phyloP scores from a whole-genome alignment of 2,329 filamentous ascomycete species.

The Fonsecaea multimorphosa region DNA sequence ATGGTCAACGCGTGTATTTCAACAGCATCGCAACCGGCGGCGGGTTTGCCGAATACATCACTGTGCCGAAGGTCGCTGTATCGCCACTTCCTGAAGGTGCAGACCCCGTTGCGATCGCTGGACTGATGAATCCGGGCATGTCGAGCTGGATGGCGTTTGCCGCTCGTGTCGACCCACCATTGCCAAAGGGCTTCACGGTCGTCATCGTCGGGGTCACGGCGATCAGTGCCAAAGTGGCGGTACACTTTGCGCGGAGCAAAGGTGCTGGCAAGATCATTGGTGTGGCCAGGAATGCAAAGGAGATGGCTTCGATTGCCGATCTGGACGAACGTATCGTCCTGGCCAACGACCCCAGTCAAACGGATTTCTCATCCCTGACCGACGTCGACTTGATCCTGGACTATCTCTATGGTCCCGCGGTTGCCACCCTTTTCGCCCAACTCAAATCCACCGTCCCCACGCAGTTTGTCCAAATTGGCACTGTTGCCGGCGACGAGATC shows the following conservation, averaged over 20 bases:
- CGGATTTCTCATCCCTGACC: conserved; percentile 50
- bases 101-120: conserved; percentile 58
- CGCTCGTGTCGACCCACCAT: conserved; percentile 46
- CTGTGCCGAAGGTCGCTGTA: conserved; percentile 50
- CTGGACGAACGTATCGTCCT: conserved; percentile 58
- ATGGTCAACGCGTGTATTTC: conserved; percentile 60
- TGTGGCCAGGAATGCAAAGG: conserved; percentile 55
- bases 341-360: conserved; percentile 45
- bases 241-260: conserved; percentile 55
- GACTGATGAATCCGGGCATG: conserved; percentile 61
- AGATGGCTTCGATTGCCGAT: conserved; percentile 49
- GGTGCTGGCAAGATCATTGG: conserved; percentile 61
- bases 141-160: conserved; percentile 64
- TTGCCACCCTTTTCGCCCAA: conserved; percentile 50
- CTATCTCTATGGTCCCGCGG: conserved; percentile 61
- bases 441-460: conserved; percentile 52
- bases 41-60: conserved; percentile 47
- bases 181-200: conserved; percentile 55
- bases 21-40: conserved; percentile 43
- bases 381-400: conserved; percentile 63
- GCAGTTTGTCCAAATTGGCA: conserved; percentile 62
- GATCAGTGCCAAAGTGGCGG: conserved; percentile 59
- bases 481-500: conserved; percentile 50
- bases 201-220: conserved; percentile 62
- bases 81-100: conserved; percentile 54